phyloP scores from a whole-genome alignment of 768 basidiomycete genomes.

The Lyophyllum shimeji region DNA sequence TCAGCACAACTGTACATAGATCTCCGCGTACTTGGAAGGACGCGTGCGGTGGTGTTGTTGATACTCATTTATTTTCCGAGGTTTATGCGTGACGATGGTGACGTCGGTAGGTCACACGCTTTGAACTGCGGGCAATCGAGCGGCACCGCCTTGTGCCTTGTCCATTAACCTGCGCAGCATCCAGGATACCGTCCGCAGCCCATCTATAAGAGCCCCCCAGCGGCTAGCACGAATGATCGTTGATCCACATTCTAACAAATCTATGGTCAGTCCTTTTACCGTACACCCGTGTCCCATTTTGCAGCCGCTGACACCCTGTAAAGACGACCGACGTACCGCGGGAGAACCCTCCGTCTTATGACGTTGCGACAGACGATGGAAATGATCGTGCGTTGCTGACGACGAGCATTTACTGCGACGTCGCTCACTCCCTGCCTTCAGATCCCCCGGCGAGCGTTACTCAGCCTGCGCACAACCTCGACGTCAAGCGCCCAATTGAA shows the following conservation, averaged over 20 bases:
- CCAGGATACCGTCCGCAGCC: slow-evolving; percentile 9
- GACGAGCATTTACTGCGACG: neutral
- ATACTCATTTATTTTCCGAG: too few relatives aligned
- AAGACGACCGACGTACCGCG: slow-evolving; percentile 19
- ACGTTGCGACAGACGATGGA: slow-evolving; percentile 30
- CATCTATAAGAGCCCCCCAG: slow-evolving; percentile 7
- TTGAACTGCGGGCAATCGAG: neutral
- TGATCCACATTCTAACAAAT: slow-evolving; percentile 21
- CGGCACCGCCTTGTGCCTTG: slow-evolving; percentile 11
- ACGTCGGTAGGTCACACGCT: neutral
- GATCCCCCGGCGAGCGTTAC: neutral
- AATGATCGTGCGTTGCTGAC: slow-evolving; percentile 25
- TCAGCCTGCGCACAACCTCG: slow-evolving; percentile 4
- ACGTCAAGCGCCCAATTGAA: slow-evolving; percentile 7
- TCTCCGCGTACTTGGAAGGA: too few relatives aligned
- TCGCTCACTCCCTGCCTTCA: neutral
- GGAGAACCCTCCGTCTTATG: slow-evolving; percentile 54
- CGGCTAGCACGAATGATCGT: slow-evolving; percentile 24
- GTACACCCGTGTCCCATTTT: neutral
- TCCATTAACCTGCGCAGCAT: slow-evolving; percentile 7
- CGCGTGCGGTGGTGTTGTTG: too few relatives aligned
- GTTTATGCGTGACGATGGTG: neutral
- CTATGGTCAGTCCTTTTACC: slow-evolving; percentile 22
- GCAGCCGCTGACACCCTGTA: slow-evolving; percentile 3
- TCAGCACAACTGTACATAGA: too few relatives aligned